Percentiles rank a stretch among this genome's conserved stretches.
Evolutionary conservation across 257 asterid genomes (phyloP).

Genomic region (Paraleonurus japonicus): DNA sequence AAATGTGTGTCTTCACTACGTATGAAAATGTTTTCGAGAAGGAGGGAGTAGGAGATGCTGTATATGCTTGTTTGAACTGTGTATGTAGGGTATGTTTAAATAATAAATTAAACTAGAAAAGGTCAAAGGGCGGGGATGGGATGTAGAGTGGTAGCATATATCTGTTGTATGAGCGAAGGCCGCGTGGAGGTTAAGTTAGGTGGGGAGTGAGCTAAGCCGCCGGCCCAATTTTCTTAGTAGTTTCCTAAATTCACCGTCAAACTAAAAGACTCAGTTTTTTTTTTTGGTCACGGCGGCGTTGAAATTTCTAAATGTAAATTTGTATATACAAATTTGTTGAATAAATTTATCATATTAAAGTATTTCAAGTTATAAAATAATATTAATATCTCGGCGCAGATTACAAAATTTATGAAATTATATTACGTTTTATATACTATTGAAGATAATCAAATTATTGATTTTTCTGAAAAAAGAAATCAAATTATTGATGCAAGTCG

Average conservation of each 20-base stretch:
- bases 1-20: no score
- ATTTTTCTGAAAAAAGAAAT: no score
- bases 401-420: no score
- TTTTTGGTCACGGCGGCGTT: neutral
- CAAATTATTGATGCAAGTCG: neutral
- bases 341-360: neutral
- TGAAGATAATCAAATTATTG: no score
- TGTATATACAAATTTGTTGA: neutral
- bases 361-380: neutral
- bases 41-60: no score
- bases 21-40: no score
- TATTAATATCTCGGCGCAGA: neutral
- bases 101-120: neutral
- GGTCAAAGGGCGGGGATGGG: neutral
- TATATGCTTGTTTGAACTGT: no score
- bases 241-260: conserved; percentile 29
- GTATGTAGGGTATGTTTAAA: no score
- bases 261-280: neutral
- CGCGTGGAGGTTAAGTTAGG: conserved; percentile 33
- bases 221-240: conserved; percentile 34
- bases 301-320: neutral
- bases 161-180: neutral
- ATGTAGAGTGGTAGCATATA: neutral
- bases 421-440: no score
- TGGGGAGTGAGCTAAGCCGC: conserved; percentile 29